phyloP scores from a whole-genome alignment of 2,329 filamentous ascomycete genomes.

The Calonectria leucothoes region DNA sequence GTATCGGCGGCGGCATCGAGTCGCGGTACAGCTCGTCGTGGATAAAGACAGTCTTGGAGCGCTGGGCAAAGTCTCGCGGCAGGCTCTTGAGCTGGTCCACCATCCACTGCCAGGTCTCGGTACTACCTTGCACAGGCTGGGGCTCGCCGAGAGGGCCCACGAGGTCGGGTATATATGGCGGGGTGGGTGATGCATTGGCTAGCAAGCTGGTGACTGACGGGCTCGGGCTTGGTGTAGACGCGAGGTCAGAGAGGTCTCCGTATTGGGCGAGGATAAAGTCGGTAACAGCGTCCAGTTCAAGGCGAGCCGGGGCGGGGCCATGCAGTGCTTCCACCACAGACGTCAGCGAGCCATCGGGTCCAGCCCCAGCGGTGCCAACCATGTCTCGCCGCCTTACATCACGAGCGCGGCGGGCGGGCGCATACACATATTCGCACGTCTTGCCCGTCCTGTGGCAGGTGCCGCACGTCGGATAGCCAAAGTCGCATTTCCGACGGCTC shows the following conservation, averaged over 20 bases:
- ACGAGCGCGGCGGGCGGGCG: neutral
- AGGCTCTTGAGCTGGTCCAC: neutral
- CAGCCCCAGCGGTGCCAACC: neutral
- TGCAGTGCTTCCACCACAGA: neutral
- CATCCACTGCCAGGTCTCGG: neutral
- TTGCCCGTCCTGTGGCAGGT: neutral
- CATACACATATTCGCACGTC: neutral
- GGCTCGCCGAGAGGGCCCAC: neutral
- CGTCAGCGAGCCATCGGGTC: neutral
- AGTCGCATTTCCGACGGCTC: neutral
- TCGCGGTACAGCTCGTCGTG: neutral
- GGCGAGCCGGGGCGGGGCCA: too few species aligned
- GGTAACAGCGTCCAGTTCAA: neutral
- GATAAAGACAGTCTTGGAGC: neutral
- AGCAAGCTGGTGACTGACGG: neutral
- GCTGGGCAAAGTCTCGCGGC: neutral
- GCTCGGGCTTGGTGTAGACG: neutral
- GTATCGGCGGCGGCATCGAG: neutral
- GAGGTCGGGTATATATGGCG: neutral
- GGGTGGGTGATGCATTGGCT: neutral
- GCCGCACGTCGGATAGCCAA: neutral
- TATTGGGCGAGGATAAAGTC: neutral
- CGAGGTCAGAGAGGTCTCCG: neutral
- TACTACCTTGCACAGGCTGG: neutral
- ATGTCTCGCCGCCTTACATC: neutral